Evolutionary conservation across 2,329 filamentous ascomycete species (phyloP), one percentile per base, ranked within the genome.

Genomic region (Escovopsis weberi): DNA sequence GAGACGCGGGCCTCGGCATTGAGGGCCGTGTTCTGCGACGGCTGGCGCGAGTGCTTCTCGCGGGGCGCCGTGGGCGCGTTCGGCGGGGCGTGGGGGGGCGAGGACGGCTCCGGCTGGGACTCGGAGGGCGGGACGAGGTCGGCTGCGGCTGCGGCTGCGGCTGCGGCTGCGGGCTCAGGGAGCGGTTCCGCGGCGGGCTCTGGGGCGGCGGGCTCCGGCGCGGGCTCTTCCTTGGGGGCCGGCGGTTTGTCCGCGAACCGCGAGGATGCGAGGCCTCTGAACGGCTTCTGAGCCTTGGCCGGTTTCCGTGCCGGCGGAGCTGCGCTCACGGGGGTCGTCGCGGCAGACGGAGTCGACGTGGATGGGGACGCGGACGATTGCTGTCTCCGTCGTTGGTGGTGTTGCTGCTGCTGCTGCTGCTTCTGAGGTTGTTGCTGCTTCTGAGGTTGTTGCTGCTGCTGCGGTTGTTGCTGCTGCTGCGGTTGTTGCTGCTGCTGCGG

Each of bases 1-100:
- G 63, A 60, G 9, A 72, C 54, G 9, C 74, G 72, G 8, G 61
- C 53, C 37, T 64, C 59, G 6, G 59, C 57, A 19, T 61, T 63
- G 34, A 53, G 53, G 33, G 60, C 58, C 11, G 60, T 55, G 40
- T 58, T 56, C 38, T 55, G 53, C 9, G 47, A 40, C 0, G 18
- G 33, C 48, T 44, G 1, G 49, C 48, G 46, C 11, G 42, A 40
- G 9, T 43, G 41, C 41, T 56, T 56, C 32, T 59, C 54, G 18
- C 51, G 51, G 32, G 59, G 55, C 5, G 50, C 56, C 1, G 56
- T 56, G 1, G 57, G 54, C 2, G 58, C 56, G 33, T 59, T 59
- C 2, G 55, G 43, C 5, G 58, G 57, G 7, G 58, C 55, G 2
- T 55, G 50, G 10, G 54, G 44, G 7, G 49, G 46, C n/a, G 35